phyloP scores from a whole-genome alignment of 352 stramenopile species.

The Phytophthora kernoviae region DNA sequence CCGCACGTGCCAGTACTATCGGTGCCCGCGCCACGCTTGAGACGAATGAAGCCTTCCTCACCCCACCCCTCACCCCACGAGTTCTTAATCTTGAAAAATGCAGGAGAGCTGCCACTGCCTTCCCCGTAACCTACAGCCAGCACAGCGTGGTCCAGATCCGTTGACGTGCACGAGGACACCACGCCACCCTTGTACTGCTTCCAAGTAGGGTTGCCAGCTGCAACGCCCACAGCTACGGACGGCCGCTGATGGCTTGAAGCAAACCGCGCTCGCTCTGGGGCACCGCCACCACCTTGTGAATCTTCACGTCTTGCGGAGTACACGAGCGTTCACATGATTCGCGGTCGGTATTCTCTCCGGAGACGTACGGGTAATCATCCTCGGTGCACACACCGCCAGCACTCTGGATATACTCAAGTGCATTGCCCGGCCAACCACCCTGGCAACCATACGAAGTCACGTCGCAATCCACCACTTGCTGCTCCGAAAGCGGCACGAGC shows the following conservation, averaged over 20 bases:
- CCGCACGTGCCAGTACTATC: constrained; percentile 49
- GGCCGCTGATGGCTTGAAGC: constrained; percentile 84
- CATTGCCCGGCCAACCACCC: constrained; percentile 89
- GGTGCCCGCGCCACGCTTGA: constrained; percentile 80
- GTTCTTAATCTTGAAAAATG: constrained; percentile 98
- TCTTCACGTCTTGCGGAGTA: constrained; percentile 32
- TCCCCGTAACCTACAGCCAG: constrained; percentile 95
- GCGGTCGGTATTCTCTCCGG: constrained; percentile 36
- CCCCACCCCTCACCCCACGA: constrained; percentile 96
- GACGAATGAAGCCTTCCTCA: constrained; percentile 93
- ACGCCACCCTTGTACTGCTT: constrained; percentile 98
- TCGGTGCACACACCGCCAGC: constrained; percentile 80
- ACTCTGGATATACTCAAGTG: constrained; percentile 88
- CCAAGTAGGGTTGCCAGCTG: constrained; percentile 94
- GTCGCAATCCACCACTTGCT: constrained; percentile 94
- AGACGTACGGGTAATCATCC: constrained; percentile 84
- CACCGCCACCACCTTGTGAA: constrained; percentile 54
- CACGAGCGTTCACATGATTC: constrained; percentile 42
- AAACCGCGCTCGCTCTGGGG: constrained; percentile 85
- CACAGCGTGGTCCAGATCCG: constrained; percentile 97
- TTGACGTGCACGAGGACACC: constrained; percentile 73
- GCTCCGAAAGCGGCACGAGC: constrained; percentile 90
- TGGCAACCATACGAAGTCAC: constrained; percentile 83
- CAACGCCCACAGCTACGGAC: constrained; percentile 94
- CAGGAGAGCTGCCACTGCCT: constrained; percentile 24